A percentile compares a stretch with the other conserved stretches of the same genome.
phyloP scores from a whole-genome alignment of 345 rosid genomes.

The Moringa oleifera region DNA sequence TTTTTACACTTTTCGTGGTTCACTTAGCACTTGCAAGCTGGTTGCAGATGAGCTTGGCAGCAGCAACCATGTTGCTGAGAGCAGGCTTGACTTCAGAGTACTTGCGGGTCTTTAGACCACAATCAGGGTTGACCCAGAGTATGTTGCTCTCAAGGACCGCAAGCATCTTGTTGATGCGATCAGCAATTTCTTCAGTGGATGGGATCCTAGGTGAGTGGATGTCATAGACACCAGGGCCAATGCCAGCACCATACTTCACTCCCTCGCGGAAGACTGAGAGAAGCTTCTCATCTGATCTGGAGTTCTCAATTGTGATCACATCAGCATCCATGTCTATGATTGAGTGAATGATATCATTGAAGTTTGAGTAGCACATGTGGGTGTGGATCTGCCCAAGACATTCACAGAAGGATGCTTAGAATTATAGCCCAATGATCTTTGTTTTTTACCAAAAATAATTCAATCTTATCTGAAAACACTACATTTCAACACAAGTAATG shows the following conservation, averaged over 20 bases:
- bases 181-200: constrained; percentile 53
- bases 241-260: constrained; percentile 57
- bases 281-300: constrained; percentile 65
- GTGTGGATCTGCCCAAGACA: constrained; percentile 46
- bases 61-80: constrained; percentile 52
- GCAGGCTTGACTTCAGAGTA: constrained; percentile 56
- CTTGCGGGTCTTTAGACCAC: constrained; percentile 60
- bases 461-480: too few species aligned
- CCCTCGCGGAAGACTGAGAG: constrained; percentile 58
- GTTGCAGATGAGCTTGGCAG: constrained; percentile 54
- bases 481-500: too few species aligned
- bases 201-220: constrained; percentile 69
- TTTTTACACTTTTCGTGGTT: neutral
- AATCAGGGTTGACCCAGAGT: constrained; percentile 68
- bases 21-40: constrained; percentile 27
- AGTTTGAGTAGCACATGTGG: constrained; percentile 72
- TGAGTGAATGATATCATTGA: constrained; percentile 59
- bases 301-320: constrained; percentile 64
- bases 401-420: neutral
- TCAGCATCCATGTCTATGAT: constrained; percentile 65
- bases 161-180: constrained; percentile 63
- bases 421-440: neutral
- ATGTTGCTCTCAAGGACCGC: constrained; percentile 52
- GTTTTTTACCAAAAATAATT: too few species aligned
- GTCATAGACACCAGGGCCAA: constrained; percentile 64